These are phyloP conservation scores for Trametes cubensis DNA, from an alignment of 768 basidiomycete species.

Conservation along the genomic window DNA sequence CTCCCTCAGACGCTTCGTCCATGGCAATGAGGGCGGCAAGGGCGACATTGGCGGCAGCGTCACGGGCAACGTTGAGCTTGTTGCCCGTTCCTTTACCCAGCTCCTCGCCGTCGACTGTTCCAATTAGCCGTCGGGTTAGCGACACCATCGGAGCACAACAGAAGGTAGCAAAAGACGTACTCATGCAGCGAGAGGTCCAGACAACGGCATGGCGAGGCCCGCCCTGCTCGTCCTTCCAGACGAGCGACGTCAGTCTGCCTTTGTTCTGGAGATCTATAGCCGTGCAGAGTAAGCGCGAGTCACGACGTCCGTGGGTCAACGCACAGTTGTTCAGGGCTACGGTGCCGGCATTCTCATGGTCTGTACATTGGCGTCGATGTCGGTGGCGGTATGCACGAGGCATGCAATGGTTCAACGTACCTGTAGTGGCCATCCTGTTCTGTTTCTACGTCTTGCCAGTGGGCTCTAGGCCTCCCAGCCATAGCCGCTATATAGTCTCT, in stretches of 20 bases:
- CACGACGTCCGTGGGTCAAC: constrained; percentile 11
- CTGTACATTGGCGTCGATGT: not conserved
- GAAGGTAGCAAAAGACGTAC: constrained; percentile 36
- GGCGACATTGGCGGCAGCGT: constrained; percentile 23
- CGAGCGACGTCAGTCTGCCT: constrained; percentile 46
- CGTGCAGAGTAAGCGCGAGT: not conserved
- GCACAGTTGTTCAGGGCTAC: constrained; percentile 46
- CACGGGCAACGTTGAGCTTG: constrained; percentile 46
- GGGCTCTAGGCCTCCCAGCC: not conserved
- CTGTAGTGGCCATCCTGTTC: constrained; percentile 13
- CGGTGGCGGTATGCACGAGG: not conserved
- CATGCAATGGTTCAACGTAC: not conserved
- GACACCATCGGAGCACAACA: not conserved
- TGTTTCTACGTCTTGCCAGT: not conserved
- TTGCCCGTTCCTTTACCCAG: constrained; percentile 52
- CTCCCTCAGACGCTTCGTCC: not conserved
- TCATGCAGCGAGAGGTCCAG: constrained; percentile 65
- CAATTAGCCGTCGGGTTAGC: constrained; percentile 7
- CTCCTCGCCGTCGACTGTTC: constrained; percentile 52
- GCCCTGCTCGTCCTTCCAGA: constrained; percentile 52
- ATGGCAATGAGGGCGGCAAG: constrained; percentile 3
- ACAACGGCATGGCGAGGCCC: constrained; percentile 49
- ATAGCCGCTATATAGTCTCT: constrained; percentile 20
- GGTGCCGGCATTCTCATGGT: constrained; percentile 18
- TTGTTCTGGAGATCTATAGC: constrained; percentile 56